A percentile compares a stretch with the other conserved stretches of the same genome.
Evolutionary conservation across 2,329 filamentous ascomycete species (phyloP).

Genomic region (Trichoderma brevicompactum): DNA sequence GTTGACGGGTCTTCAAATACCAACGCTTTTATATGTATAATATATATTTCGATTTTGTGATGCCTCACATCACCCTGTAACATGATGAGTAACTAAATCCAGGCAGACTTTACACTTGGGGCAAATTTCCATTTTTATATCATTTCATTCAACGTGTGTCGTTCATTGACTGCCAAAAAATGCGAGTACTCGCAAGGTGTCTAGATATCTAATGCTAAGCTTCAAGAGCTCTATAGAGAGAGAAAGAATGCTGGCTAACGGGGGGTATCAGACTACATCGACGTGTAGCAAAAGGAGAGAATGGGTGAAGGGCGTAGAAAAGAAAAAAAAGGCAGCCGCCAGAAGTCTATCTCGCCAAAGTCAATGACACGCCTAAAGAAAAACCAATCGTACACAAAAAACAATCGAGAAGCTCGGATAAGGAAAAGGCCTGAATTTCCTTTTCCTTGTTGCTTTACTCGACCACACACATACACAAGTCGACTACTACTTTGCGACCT

Average conservation of each 20-base stretch:
- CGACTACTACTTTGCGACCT: not conserved
- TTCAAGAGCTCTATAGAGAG: not conserved
- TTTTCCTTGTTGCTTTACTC: not conserved
- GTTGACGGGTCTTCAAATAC: too few species aligned
- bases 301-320: not conserved
- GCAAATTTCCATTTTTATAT: not conserved
- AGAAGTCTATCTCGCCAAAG: slow-evolving; percentile 9
- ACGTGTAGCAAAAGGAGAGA: not conserved
- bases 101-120: too few species aligned
- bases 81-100: not conserved
- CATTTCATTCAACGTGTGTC: not conserved
- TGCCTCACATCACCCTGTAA: not conserved
- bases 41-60: not conserved
- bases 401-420: not conserved
- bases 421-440: not conserved
- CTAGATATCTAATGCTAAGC: slow-evolving; percentile 6
- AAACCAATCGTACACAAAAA: not conserved
- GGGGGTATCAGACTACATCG: slow-evolving; percentile 19
- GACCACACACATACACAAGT: not conserved
- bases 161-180: not conserved
- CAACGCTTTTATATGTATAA: too few species aligned
- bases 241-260: not conserved
- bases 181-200: not conserved
- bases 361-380: not conserved
- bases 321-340: not conserved